Conservation (phyloP, 257 asterid genomes). For the Perilla frutescens region DNA sequence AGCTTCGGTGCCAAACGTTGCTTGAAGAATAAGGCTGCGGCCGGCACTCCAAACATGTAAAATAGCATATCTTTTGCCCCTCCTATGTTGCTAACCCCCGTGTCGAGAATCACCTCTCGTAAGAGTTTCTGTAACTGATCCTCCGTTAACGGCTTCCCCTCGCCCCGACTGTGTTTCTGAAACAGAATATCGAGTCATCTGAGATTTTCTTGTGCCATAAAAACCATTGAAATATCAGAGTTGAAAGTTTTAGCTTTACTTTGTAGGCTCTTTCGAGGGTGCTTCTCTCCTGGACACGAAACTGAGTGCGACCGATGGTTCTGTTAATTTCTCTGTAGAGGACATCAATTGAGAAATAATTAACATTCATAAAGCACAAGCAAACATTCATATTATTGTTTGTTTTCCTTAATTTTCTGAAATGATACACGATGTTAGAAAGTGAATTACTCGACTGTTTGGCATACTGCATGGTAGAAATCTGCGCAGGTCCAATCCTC, state of each 20-base stretch:
- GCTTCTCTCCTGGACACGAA: slow-evolving; percentile 56
- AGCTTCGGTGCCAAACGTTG: slow-evolving; percentile 38
- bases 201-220: neutral
- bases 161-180: slow-evolving; percentile 62
- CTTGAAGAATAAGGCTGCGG: slow-evolving; percentile 48
- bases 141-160: slow-evolving; percentile 49
- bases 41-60: slow-evolving; percentile 73
- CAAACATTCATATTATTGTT: neutral
- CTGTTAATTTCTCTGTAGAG: slow-evolving; percentile 67
- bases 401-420: neutral
- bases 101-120: slow-evolving; percentile 54
- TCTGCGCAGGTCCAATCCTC: slow-evolving; percentile 52
- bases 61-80: slow-evolving; percentile 72
- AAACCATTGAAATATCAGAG: neutral
- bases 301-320: slow-evolving; percentile 62
- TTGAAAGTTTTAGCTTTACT: slow-evolving; percentile 38
- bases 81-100: slow-evolving; percentile 68
- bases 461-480: slow-evolving; percentile 71
- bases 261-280: slow-evolving; percentile 48
- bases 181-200: neutral
- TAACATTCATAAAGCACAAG: neutral
- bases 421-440: neutral
- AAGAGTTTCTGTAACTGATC: slow-evolving; percentile 69
- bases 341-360: neutral
- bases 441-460: slow-evolving; percentile 61